phyloP scores from a whole-genome alignment of 768 basidiomycete species.

The Lyophyllum semitale region DNA sequence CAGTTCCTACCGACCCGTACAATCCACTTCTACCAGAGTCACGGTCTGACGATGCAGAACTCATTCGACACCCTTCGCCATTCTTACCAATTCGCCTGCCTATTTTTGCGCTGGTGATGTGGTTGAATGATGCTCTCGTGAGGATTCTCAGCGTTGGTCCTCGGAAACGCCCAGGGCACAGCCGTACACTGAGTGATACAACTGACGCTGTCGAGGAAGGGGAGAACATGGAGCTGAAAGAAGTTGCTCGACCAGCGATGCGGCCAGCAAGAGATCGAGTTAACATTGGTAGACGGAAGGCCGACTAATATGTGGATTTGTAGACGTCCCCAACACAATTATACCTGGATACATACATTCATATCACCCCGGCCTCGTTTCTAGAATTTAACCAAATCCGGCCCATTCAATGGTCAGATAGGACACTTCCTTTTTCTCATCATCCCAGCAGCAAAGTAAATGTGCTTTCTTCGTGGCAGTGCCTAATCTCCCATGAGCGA shows the following conservation, averaged over 20 bases:
- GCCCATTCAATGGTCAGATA: constrained; percentile 91
- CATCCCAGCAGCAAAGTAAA: constrained; percentile 87
- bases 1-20: constrained; percentile 76
- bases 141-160: constrained; percentile 56
- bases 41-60: constrained; percentile 33
- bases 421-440: constrained; percentile 60
- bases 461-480: constrained; percentile 98
- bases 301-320: constrained; percentile 34
- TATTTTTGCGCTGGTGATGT: constrained; percentile 72
- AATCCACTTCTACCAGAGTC: constrained; percentile 45
- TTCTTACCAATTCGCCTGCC: constrained; percentile 80
- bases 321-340: neutral
- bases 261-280: constrained; percentile 30
- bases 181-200: constrained; percentile 41
- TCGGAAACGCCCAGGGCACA: constrained; percentile 10
- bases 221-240: constrained; percentile 30
- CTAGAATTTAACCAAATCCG: constrained; percentile 75
- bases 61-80: constrained; percentile 68
- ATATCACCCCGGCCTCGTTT: neutral
- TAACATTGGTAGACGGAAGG: constrained; percentile 46
- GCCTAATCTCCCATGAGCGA: constrained; percentile 92
- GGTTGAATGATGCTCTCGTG: constrained; percentile 73
- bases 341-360: constrained; percentile 12
- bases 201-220: constrained; percentile 69
- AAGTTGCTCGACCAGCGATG: constrained; percentile 10